phyloP scores from a whole-genome alignment of 2,329 filamentous ascomycete genomes.

The Talaromyces amestolkiae region DNA sequence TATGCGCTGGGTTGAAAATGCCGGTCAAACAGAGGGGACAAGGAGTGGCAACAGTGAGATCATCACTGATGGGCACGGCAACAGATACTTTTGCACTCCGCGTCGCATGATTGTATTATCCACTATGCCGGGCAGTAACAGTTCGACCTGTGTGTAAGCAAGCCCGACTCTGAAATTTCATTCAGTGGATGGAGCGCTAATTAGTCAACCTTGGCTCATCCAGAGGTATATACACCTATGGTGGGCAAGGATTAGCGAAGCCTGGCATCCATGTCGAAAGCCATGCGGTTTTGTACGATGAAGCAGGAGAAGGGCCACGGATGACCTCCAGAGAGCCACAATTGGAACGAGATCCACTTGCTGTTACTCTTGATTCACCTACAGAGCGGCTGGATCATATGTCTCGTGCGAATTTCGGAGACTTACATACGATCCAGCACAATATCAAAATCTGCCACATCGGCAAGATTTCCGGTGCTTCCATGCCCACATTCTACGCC shows the following conservation, averaged over 20 bases:
- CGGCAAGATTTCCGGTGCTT: constrained; percentile 32
- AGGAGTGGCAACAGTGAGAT: constrained; percentile 5
- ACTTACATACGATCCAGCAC: constrained; percentile 43
- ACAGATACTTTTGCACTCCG: not conserved
- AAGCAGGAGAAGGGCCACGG: constrained; percentile 18
- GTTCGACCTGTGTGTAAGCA: constrained; percentile 35
- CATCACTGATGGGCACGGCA: not conserved
- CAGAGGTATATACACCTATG: constrained; percentile 44
- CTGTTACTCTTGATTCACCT: constrained; percentile 27
- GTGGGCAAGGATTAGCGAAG: constrained; percentile 37
- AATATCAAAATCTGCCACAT: constrained; percentile 44
- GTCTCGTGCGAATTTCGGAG: constrained; percentile 44
- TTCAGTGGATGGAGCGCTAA: not conserved
- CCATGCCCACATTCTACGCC: constrained; percentile 26
- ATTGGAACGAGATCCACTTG: constrained; percentile 39
- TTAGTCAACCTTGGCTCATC: not conserved
- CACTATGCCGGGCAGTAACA: not conserved
- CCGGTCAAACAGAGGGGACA: not conserved
- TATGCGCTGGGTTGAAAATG: constrained; percentile 1
- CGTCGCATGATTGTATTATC: constrained; percentile 8
- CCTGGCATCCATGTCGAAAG: constrained; percentile 33
- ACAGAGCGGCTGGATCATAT: constrained; percentile 29
- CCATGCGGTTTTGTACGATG: constrained; percentile 42
- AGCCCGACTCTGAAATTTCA: not conserved
- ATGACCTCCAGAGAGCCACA: constrained; percentile 27